phyloP scores from a whole-genome alignment of 192 early-diverging fungal genomes.

The Podila horticola region DNA sequence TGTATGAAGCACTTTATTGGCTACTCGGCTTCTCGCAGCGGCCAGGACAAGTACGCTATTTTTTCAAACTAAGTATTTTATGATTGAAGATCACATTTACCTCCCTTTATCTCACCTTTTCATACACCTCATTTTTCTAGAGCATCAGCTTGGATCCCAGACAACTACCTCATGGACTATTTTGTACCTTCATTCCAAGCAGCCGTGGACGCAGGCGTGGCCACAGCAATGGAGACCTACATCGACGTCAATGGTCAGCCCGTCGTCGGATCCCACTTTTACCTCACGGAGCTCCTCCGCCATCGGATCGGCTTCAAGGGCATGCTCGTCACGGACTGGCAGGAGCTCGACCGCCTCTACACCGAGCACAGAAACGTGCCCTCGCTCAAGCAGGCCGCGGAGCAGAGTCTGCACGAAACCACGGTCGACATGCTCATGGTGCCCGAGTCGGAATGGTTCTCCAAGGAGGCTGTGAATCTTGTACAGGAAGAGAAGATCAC shows the following conservation, averaged over 20 bases:
- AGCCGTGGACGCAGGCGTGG: conserved; percentile 65
- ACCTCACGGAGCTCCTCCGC: conserved; percentile 61
- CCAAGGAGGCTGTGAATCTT: conserved; percentile 44
- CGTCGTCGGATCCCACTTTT: conserved; percentile 63
- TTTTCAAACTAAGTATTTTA: too few species aligned
- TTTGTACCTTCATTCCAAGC: conserved; percentile 71
- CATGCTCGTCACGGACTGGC: conserved; percentile 70
- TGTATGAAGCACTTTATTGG: conserved; percentile 77
- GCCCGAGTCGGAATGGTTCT: conserved; percentile 64
- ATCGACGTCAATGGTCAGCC: conserved; percentile 69
- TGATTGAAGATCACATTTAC: too few species aligned
- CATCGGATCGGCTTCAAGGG: conserved; percentile 65
- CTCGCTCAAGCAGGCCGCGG: conserved; percentile 55
- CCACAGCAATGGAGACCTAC: conserved; percentile 73
- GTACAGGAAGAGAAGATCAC: conserved; percentile 52
- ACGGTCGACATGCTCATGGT: conserved; percentile 74
- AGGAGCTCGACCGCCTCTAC: conserved; percentile 64
- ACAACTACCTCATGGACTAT: conserved; percentile 67
- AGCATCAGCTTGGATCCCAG: conserved; percentile 57
- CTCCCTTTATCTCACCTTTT: too few species aligned
- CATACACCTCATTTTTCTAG: not conserved
- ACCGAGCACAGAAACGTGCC: conserved; percentile 55
- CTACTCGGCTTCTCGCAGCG: conserved; percentile 66
- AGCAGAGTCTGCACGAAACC: conserved; percentile 55
- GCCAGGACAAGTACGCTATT: conserved; percentile 46